A percentile compares a stretch with the other conserved stretches of the same genome.
These are phyloP conservation scores for Conidiobolus incongruus DNA, from an alignment of 371 early-diverging fungal species.

Conservation along the genomic window DNA sequence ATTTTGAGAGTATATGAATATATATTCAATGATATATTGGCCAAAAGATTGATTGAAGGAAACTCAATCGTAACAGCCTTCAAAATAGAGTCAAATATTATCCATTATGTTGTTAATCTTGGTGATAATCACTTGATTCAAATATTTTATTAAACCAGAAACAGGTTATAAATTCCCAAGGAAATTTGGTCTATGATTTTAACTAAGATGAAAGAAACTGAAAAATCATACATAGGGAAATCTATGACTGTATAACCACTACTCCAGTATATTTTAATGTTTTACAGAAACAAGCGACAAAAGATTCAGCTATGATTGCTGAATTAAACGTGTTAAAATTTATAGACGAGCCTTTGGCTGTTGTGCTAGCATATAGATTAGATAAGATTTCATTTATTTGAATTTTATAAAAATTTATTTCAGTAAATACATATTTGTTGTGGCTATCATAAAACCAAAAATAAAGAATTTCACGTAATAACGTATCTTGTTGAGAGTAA, in stretches of 20 bases:
- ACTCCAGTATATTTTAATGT: constrained; percentile 88
- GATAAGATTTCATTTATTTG: constrained; percentile 33
- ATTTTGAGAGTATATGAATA: no score
- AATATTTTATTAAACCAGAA: no score
- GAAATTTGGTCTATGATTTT: constrained; percentile 90
- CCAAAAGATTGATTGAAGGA: no score
- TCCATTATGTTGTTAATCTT: no score
- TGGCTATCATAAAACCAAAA: constrained; percentile 69
- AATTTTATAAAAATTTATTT: constrained; percentile 89
- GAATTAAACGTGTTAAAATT: constrained; percentile 55
- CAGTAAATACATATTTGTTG: constrained; percentile 93
- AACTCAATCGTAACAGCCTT: no score
- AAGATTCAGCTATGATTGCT: constrained; percentile 55
- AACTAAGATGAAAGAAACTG: constrained; percentile 89
- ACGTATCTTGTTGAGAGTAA: constrained; percentile 51
- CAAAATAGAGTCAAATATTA: no score
- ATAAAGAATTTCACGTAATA: constrained; percentile 67
- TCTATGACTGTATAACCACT: constrained; percentile 70
- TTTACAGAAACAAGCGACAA: constrained; percentile 97
- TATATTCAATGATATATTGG: no score
- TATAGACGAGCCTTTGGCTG: constrained; percentile 88
- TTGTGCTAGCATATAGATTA: constrained; percentile 80
- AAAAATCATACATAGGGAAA: constrained; percentile 86
- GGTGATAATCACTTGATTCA: no score
- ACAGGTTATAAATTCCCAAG: constrained; percentile 90